A percentile compares a stretch with the other conserved stretches of the same genome.
Evolutionary conservation across 768 basidiomycete species (phyloP).

Genomic region (Auriscalpium microsporum): DNA sequence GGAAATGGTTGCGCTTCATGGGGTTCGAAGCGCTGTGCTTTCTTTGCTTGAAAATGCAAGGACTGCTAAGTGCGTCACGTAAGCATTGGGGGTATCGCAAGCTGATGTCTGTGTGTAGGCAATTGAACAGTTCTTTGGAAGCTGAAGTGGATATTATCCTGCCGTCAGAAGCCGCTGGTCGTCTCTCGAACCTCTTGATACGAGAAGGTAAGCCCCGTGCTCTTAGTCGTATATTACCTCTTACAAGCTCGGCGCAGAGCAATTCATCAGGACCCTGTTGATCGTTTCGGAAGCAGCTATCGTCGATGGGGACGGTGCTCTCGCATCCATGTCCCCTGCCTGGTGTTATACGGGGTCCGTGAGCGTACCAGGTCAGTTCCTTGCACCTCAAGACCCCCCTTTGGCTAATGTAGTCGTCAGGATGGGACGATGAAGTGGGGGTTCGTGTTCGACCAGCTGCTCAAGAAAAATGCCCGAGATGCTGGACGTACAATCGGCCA

Average conservation of each 20-base stretch:
- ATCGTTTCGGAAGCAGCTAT: slow-evolving; percentile 69
- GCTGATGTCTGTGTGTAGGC: slow-evolving; percentile 29
- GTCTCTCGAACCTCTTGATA: slow-evolving; percentile 29
- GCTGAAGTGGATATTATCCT: slow-evolving; percentile 62
- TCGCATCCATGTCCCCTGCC: slow-evolving; percentile 29
- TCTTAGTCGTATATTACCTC: background rate
- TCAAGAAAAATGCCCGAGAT: slow-evolving; percentile 75
- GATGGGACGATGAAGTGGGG: slow-evolving; percentile 21
- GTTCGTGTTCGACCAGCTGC: slow-evolving; percentile 57
- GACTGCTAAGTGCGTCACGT: slow-evolving; percentile 52
- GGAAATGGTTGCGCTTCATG: slow-evolving; percentile 59
- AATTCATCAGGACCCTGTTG: slow-evolving; percentile 63
- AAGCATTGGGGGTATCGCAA: background rate
- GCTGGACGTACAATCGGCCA: slow-evolving; percentile 70
- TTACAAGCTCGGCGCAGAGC: slow-evolving; percentile 33
- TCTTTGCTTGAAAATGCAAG: slow-evolving; percentile 71
- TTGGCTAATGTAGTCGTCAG: background rate
- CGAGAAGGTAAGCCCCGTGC: slow-evolving; percentile 28
- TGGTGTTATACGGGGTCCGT: slow-evolving; percentile 46
- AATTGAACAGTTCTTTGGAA: slow-evolving; percentile 69
- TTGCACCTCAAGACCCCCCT: background rate
- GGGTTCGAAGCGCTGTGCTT: slow-evolving; percentile 52
- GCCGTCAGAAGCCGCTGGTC: slow-evolving; percentile 27
- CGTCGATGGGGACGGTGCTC: slow-evolving; percentile 32
- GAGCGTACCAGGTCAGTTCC: slow-evolving; percentile 35